These are phyloP conservation scores for Solanum hybrid DNA, from an alignment of 305 asterid species.

Conservation along the genomic window DNA sequence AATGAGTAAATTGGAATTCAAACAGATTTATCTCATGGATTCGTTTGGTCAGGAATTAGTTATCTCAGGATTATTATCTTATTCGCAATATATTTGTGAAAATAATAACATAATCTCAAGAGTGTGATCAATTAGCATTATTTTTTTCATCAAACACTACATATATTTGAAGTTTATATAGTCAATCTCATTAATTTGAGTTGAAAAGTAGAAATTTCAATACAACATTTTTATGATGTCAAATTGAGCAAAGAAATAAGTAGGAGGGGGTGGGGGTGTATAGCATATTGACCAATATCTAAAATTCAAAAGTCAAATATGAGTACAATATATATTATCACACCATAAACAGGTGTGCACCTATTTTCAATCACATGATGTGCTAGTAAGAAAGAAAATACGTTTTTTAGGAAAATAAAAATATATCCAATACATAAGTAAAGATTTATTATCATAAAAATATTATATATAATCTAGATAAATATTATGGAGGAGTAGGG, in stretches of 20 bases:
- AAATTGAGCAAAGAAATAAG: not conserved
- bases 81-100: not conserved
- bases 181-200: not conserved
- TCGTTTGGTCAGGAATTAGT: not conserved
- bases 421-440: not conserved
- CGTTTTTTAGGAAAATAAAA: not conserved
- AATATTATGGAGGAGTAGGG: not conserved
- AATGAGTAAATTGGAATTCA: constrained; percentile 6
- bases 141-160: not conserved
- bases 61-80: too few species aligned
- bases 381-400: not conserved
- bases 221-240: not conserved
- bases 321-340: not conserved
- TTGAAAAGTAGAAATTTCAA: not conserved
- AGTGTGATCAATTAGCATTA: not conserved
- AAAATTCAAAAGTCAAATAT: not conserved
- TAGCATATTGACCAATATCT: not conserved
- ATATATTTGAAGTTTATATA: not conserved
- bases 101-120: not conserved
- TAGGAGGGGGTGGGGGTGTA: not conserved
- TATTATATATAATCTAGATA: not conserved
- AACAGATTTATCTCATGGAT: not conserved
- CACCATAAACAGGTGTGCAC: not conserved
- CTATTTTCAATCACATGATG: not conserved
- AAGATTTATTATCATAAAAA: not conserved